Base-by-base conservation (phyloP, 2,329 filamentous ascomycete species). In the Fusarium floridanum region DNA sequence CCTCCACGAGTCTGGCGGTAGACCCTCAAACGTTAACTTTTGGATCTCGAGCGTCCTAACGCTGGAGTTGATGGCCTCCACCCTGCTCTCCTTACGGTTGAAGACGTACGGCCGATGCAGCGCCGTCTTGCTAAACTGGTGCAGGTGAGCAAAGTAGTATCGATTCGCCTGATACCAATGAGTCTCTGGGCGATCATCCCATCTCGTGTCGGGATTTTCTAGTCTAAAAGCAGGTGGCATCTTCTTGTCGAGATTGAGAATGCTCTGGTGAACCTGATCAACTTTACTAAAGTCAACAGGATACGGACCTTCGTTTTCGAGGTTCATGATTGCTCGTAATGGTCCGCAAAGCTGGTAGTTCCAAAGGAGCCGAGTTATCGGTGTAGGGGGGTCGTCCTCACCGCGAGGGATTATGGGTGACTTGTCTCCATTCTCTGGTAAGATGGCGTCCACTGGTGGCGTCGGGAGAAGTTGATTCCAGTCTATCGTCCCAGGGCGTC, bases 101-200 rank as follows among this genome's bases (percentile, higher is more conserved):
- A 92, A 91, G 22, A 92, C 87, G 76, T 91, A 92, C 0, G 90
- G 89, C 27, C 90, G 85, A 70, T 92, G 90, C 43, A 92, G 83
- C 6, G 88, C 89, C 82, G 92, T 89, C 59, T 89, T 80, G 67
- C 88, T 86, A 77, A 91, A 90, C 0, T 86, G 82, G 12, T 85
- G 80, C 6, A 88, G 77, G 73, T 89, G 88, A 16, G 87, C 86
- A 60, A 88, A 77, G 59, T 85, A 83, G 66, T 84, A 82, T 43
- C 88, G 82, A n/a, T 83, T 82, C 61, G 82, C 78, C 12, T 82
- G 82, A 41, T 92, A 78, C 89, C 90, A 91, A 64, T 82, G 81
- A 69, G 86, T 86, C n/a, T 86, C 85, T 1, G 87, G 85, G n/a
- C 86, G 78, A 17, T 83, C 75, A 68, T 92, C 90, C 81, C 87